These are phyloP conservation scores for Heimioporus retisporus DNA, from an alignment of 1,284 basidiomycete genomes.

Conservation along the genomic window DNA sequence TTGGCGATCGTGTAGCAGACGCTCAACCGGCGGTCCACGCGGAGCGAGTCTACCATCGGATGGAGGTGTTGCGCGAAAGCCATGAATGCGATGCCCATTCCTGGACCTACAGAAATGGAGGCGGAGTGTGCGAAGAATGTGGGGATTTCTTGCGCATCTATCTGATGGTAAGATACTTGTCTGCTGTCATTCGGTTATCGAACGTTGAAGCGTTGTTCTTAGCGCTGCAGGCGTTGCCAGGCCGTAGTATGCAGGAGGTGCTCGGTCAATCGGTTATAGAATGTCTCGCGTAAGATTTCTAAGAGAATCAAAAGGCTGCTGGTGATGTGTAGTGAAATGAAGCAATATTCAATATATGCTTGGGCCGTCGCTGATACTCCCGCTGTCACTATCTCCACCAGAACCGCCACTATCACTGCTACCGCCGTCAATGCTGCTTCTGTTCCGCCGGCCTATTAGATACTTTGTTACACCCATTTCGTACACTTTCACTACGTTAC, in stretches of 20 bases:
- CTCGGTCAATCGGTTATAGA: constrained; percentile 38
- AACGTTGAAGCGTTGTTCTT: constrained; percentile 6
- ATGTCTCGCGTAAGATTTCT: neutral
- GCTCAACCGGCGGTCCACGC: constrained; percentile 25
- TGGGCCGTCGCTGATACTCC: no score
- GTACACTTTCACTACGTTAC: no score
- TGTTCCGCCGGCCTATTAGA: no score
- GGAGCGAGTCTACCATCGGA: constrained; percentile 25
- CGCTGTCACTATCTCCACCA: no score
- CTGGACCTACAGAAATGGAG: constrained; percentile 42
- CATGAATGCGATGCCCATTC: constrained; percentile 42
- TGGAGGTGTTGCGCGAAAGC: constrained; percentile 36
- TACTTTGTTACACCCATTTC: no score
- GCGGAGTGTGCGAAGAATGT: constrained; percentile 46
- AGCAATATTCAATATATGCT: no score
- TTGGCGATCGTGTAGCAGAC: constrained; percentile 23
- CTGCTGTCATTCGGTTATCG: neutral
- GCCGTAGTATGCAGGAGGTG: constrained; percentile 44
- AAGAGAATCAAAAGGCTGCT: neutral
- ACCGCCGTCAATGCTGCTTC: no score
- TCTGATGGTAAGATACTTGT: constrained; percentile 42
- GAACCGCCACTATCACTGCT: no score
- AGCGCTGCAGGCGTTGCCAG: constrained; percentile 47
- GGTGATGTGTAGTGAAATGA: no score
- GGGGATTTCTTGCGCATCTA: constrained; percentile 32